phyloP scores from a whole-genome alignment of 495 filamentous ascomycete genomes.

The Tuber melanosporum region DNA sequence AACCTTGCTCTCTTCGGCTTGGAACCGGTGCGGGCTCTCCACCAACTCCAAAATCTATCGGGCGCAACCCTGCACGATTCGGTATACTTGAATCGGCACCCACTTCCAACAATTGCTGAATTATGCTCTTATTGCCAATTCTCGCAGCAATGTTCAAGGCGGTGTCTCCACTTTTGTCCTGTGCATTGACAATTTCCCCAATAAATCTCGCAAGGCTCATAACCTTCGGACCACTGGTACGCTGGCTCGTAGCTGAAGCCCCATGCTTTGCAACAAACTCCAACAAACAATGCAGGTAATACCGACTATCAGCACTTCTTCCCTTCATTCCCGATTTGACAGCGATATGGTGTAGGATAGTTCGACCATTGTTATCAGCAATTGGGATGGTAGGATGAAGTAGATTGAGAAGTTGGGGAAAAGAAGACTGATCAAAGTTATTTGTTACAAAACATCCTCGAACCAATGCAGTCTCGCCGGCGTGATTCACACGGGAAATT shows the following conservation, averaged over 20 bases:
- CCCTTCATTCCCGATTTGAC: constrained; percentile 90
- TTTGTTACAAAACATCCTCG: constrained; percentile 82
- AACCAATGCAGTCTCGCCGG: constrained; percentile 86
- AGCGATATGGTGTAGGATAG: constrained; percentile 92
- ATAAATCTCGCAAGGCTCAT: constrained; percentile 87
- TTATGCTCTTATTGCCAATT: constrained; percentile 82
- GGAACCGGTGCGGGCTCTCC: constrained; percentile 51
- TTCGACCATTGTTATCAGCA: constrained; percentile 78
- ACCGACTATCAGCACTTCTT: constrained; percentile 71
- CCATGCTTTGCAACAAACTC: constrained; percentile 88
- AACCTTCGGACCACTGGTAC: constrained; percentile 48
- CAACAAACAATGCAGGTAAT: constrained; percentile 86
- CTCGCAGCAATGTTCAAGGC: constrained; percentile 88
- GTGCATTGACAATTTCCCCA: constrained; percentile 88
- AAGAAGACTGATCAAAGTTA: constrained; percentile 72
- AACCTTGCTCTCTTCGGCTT: constrained; percentile 38
- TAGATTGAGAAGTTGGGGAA: constrained; percentile 77
- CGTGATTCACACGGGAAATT: constrained; percentile 76
- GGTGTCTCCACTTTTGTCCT: constrained; percentile 87
- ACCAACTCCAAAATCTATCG: constrained; percentile 87
- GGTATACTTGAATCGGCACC: constrained; percentile 82
- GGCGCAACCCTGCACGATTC: constrained; percentile 77
- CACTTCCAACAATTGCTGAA: constrained; percentile 86
- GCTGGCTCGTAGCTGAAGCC: constrained; percentile 57
- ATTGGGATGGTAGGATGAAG: constrained; percentile 87